Conservation (phyloP, 2,329 filamentous ascomycete genomes). For the Paraphaeosphaeria sporulosa region DNA sequence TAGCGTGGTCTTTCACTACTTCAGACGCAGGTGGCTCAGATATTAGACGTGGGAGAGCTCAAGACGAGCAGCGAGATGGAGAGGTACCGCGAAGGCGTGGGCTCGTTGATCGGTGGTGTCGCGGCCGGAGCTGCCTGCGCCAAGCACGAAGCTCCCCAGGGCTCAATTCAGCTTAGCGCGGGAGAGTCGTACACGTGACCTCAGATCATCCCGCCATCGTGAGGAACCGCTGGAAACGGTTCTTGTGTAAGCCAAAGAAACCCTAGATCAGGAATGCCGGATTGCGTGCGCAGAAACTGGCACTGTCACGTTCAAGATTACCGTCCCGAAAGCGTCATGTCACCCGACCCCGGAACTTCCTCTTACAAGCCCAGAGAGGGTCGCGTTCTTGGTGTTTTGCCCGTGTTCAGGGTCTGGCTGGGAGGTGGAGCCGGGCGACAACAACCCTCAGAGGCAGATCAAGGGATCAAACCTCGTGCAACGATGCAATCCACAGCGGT, state of each 20-base stretch:
- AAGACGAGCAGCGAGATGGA: conserved; percentile 1
- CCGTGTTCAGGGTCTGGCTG: conserved; percentile 1
- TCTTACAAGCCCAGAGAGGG: not conserved
- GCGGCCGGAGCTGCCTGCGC: conserved; percentile 25
- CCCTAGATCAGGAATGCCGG: not conserved
- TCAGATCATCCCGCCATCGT: not conserved
- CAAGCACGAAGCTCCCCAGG: conserved; percentile 8
- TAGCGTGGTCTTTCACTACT: not conserved
- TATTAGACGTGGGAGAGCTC: not conserved
- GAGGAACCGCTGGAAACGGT: not conserved
- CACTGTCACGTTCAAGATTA: not conserved
- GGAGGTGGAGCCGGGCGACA: not conserved
- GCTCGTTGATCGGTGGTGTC: conserved; percentile 17
- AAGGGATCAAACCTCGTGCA: not conserved
- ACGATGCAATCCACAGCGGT: conserved; percentile 3
- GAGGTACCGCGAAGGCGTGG: conserved; percentile 7
- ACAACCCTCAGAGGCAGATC: not conserved
- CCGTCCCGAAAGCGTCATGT: not conserved
- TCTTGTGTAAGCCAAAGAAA: not conserved
- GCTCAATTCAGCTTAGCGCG: not conserved
- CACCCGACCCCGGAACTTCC: not conserved
- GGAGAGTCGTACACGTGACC: not conserved
- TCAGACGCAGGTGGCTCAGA: not conserved
- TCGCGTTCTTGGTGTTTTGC: not conserved
- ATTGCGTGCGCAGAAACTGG: not conserved